phyloP scores from a whole-genome alignment of 73 alveolate species.

The Durusdinium trenchii region DNA sequence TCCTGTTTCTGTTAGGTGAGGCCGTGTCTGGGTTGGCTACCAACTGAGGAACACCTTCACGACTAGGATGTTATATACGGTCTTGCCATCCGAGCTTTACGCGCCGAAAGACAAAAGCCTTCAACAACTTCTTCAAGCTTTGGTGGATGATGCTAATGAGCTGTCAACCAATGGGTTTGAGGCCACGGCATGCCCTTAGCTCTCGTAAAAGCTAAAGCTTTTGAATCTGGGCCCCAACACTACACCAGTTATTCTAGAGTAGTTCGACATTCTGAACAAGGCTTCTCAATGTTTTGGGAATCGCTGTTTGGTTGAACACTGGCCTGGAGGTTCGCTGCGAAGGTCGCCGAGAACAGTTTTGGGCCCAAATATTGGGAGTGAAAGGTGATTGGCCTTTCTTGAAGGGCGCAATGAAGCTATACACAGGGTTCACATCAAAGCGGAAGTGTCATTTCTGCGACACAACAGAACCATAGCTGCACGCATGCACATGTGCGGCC shows the following conservation, averaged over 20 bases:
- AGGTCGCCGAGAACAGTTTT: neutral
- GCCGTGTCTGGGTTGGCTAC: no score
- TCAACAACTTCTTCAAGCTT: neutral
- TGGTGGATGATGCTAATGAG: neutral
- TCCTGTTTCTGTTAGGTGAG: neutral
- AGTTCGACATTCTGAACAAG: neutral
- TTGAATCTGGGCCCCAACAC: no score
- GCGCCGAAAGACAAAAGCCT: neutral
- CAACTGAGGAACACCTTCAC: constrained; percentile 40
- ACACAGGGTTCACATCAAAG: neutral
- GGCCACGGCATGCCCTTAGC: no score
- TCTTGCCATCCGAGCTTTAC: constrained; percentile 6
- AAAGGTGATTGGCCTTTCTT: constrained; percentile 52
- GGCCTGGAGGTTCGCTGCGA: neutral
- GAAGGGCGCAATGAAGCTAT: neutral
- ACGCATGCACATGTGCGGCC: neutral
- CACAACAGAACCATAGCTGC: neutral
- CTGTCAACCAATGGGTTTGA: neutral
- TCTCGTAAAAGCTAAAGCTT: no score
- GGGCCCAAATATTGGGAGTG: neutral
- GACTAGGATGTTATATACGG: neutral
- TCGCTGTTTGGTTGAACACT: neutral
- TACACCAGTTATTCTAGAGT: no score
- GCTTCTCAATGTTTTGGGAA: neutral
- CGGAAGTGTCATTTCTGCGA: neutral